A percentile compares a stretch with the other conserved stretches of the same genome.
These are phyloP conservation scores for Boletus barrowsii DNA, from an alignment of 768 basidiomycete genomes.

Conservation along the genomic window DNA sequence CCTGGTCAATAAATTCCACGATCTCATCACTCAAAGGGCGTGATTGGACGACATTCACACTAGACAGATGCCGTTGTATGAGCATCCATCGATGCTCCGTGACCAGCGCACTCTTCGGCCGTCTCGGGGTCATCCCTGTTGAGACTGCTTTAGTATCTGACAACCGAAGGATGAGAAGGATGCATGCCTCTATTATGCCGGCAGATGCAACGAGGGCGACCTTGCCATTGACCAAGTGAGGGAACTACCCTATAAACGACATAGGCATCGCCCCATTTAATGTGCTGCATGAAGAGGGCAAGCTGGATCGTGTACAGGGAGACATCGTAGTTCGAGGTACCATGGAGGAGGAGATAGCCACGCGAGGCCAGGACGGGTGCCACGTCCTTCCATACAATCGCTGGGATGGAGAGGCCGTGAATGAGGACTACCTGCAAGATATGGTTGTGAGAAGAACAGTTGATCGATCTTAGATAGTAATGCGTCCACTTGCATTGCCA, in stretches of 20 bases:
- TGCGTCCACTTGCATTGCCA: too few relatives aligned
- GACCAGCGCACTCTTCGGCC: not conserved
- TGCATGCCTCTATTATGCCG: slow-evolving; percentile 61
- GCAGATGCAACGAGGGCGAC: slow-evolving; percentile 66
- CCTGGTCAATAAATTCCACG: too few relatives aligned
- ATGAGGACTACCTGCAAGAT: too few relatives aligned
- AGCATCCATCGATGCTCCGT: slow-evolving; percentile 11
- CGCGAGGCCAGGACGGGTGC: slow-evolving; percentile 58
- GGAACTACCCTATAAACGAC: slow-evolving; percentile 69
- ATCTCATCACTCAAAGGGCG: too few relatives aligned
- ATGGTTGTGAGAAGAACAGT: too few relatives aligned
- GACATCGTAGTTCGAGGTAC: slow-evolving; percentile 53
- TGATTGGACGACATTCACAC: slow-evolving; percentile 8
- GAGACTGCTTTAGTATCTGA: not conserved
- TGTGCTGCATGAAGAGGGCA: slow-evolving; percentile 77
- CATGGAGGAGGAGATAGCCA: slow-evolving; percentile 75
- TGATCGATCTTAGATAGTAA: too few relatives aligned
- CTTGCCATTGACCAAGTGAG: slow-evolving; percentile 63
- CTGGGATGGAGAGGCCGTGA: too few relatives aligned
- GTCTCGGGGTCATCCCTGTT: not conserved
- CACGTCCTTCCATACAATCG: slow-evolving; percentile 53
- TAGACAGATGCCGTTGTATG: slow-evolving; percentile 17
- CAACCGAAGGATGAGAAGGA: not conserved
- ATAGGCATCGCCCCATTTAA: slow-evolving; percentile 65
- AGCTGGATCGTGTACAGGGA: slow-evolving; percentile 71